Percentiles rank a stretch among this genome's conserved stretches.
phyloP scores from a whole-genome alignment of 768 basidiomycete species.

The Termitomyces sp. region DNA sequence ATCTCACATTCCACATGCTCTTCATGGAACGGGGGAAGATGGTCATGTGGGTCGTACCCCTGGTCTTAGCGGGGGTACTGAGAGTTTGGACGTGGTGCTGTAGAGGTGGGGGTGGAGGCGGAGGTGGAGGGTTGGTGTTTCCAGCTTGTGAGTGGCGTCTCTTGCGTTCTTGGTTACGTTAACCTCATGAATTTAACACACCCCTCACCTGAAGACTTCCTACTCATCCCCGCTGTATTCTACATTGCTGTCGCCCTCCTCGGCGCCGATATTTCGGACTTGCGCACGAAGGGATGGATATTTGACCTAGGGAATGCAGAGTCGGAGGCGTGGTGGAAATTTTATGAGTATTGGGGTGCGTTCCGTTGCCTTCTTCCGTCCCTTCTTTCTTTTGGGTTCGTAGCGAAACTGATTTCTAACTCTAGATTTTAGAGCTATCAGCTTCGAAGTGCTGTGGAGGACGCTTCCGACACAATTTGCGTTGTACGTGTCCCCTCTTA shows the following conservation, averaged over 20 bases:
- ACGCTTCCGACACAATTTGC: constrained; percentile 95
- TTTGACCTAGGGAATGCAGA: constrained; percentile 60
- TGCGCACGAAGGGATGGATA: constrained; percentile 77
- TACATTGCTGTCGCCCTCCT: constrained; percentile 73
- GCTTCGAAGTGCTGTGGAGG: constrained; percentile 65
- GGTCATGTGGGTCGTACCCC: constrained; percentile 74
- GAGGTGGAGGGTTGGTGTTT: too few species aligned
- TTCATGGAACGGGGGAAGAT: constrained; percentile 63
- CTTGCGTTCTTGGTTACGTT: background rate
- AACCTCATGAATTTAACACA: background rate
- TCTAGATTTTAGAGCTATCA: constrained; percentile 60
- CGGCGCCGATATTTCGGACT: constrained; percentile 49
- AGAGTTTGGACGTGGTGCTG: too few species aligned
- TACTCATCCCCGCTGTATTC: constrained; percentile 78
- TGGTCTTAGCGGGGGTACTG: constrained; percentile 72
- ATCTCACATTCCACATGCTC: constrained; percentile 71
- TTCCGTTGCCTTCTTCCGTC: too few species aligned
- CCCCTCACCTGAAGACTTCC: constrained; percentile 62
- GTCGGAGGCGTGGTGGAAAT: constrained; percentile 72
- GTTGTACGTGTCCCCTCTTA: constrained; percentile 51
- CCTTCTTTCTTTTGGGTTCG: too few species aligned
- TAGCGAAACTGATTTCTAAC: too few species aligned
- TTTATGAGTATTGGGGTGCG: constrained; percentile 77
- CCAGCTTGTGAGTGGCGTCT: constrained; percentile 65
- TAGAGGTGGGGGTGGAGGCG: too few species aligned